phyloP scores from a whole-genome alignment of 768 basidiomycete genomes.

The Mycena vulgaris region DNA sequence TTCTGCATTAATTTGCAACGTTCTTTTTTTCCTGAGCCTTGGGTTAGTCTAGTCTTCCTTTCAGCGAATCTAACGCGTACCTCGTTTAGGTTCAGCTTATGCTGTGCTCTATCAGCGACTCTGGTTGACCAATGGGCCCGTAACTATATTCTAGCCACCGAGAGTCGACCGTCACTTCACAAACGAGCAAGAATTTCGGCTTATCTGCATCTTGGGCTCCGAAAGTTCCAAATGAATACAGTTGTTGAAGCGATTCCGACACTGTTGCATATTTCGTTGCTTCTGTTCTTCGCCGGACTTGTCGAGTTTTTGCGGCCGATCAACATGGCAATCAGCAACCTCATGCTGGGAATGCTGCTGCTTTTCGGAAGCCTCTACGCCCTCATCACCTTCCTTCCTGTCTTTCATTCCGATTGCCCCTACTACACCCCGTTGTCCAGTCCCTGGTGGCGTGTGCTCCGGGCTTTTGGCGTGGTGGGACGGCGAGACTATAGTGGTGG shows the following conservation, averaged over 20 bases:
- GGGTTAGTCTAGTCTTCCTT: conserved; percentile 19
- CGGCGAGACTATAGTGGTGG: conserved; percentile 43
- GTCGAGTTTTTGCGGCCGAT: conserved; percentile 60
- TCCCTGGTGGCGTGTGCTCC: conserved; percentile 49
- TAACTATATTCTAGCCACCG: conserved; percentile 54
- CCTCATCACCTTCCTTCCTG: conserved; percentile 50
- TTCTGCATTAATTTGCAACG: conserved; percentile 56
- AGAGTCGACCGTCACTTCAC: conserved; percentile 51
- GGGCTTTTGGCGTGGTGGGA: conserved; percentile 44
- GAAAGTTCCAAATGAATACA: conserved; percentile 54
- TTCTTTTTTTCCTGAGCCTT: conserved; percentile 64
- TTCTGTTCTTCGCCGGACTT: conserved; percentile 67
- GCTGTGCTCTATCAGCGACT: conserved; percentile 60
- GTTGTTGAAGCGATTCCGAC: conserved; percentile 60
- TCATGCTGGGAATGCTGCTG: conserved; percentile 49
- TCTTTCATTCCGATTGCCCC: conserved; percentile 52
- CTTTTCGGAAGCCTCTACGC: conserved; percentile 49
- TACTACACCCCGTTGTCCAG: conserved; percentile 56
- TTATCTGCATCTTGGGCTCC: conserved; percentile 57
- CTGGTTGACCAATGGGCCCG: conserved; percentile 67
- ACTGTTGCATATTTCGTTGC: conserved; percentile 64
- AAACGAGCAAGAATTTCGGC: conserved; percentile 59
- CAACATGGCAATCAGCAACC: conserved; percentile 50
- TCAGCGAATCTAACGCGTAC: not conserved
- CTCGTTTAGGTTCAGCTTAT: conserved; percentile 55